Evolutionary conservation across 2,329 filamentous ascomycete genomes (phyloP).

Genomic region (Lachnellula willkommii): DNA sequence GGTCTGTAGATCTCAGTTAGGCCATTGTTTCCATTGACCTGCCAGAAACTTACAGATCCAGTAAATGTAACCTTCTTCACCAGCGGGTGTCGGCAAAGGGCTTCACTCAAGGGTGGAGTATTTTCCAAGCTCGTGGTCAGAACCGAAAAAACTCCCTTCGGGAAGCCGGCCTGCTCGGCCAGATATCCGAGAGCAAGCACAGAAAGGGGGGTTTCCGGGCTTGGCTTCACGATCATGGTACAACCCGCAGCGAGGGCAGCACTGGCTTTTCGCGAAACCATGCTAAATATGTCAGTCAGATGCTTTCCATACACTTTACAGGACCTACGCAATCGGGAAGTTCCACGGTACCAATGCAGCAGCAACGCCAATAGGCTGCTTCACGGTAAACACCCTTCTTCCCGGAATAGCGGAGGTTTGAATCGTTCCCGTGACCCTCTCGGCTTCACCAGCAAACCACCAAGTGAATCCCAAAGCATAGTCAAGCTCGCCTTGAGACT

Average conservation of each 20-base stretch:
- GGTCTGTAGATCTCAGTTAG: constrained; percentile 33
- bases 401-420: constrained; percentile 55
- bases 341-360: constrained; percentile 70
- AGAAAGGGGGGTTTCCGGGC: constrained; percentile 60
- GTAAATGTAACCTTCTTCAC: constrained; percentile 61
- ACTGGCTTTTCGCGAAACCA: constrained; percentile 63
- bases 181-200: constrained; percentile 50
- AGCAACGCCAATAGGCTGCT: constrained; percentile 66
- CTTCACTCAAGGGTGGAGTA: constrained; percentile 48
- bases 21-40: background rate
- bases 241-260: constrained; percentile 67
- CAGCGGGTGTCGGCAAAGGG: constrained; percentile 50
- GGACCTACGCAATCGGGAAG: constrained; percentile 54
- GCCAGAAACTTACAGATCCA: constrained; percentile 36
- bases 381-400: constrained; percentile 64
- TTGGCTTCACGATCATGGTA: constrained; percentile 69
- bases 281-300: constrained; percentile 14
- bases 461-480: constrained; percentile 48
- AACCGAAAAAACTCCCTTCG: constrained; percentile 55
- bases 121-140: constrained; percentile 54
- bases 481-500: constrained; percentile 48
- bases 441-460: constrained; percentile 56
- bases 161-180: constrained; percentile 50
- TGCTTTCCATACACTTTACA: background rate
- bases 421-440: constrained; percentile 58